phyloP scores from a whole-genome alignment of 495 filamentous ascomycete genomes.

The Mytilinidion resinicola region DNA sequence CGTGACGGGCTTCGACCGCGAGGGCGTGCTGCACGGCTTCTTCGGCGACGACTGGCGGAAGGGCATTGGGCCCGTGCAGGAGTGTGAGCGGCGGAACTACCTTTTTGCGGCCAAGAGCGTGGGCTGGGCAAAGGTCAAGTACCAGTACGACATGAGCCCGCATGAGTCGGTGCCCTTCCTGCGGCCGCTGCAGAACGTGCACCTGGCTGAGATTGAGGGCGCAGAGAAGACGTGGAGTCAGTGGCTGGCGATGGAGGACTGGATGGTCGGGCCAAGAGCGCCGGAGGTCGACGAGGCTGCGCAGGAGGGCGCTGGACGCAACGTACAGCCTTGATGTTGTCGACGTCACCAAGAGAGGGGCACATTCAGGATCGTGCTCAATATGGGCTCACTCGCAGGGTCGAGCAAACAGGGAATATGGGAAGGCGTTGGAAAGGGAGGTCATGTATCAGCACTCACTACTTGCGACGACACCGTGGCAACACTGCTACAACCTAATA shows the following conservation, averaged over 20 bases:
- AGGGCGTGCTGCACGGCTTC: conserved; percentile 81
- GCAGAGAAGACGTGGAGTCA: conserved; percentile 80
- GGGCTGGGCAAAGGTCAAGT: conserved; percentile 80
- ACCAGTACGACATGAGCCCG: conserved; percentile 76
- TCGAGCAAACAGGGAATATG: conserved; percentile 2
- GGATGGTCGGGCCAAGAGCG: conserved; percentile 74
- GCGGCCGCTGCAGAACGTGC: conserved; percentile 65
- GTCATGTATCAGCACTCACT: no score
- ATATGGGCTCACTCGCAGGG: conserved; percentile 1
- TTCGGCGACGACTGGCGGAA: conserved; percentile 86
- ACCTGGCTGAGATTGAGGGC: conserved; percentile 71
- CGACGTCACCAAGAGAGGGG: no score
- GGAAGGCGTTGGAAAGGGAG: conserved; percentile 17
- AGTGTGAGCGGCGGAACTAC: conserved; percentile 88
- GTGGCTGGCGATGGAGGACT: conserved; percentile 92
- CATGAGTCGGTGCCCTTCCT: conserved; percentile 83
- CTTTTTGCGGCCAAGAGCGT: conserved; percentile 90
- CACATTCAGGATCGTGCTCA: no score
- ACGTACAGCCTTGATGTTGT: conserved; percentile 20
- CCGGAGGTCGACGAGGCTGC: conserved; percentile 36
- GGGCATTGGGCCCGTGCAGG: conserved; percentile 76
- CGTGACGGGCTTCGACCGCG: conserved; percentile 83
- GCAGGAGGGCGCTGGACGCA: conserved; percentile 7
- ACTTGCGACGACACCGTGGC: no score
- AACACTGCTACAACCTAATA: neutral